Conservation (phyloP, 2,329 filamentous ascomycete species). For the Aspergillus neoniger region DNA sequence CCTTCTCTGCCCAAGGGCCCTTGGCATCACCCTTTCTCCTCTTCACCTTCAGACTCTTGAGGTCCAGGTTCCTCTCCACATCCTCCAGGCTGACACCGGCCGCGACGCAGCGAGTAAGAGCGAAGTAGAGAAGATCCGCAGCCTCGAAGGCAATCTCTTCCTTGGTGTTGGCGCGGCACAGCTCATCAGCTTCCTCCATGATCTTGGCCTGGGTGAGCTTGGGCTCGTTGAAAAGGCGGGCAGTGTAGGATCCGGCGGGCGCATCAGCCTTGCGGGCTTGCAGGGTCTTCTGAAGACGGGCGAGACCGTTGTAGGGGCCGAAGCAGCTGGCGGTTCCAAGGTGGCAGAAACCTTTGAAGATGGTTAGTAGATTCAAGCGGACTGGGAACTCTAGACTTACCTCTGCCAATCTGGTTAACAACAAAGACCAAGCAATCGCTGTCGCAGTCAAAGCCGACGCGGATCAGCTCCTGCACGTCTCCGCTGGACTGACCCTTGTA, state of each 20-base stretch:
- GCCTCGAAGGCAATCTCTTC: conserved; percentile 91
- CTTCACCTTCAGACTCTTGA: conserved; percentile 94
- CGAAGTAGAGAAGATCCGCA: conserved; percentile 94
- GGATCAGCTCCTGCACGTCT: conserved; percentile 85
- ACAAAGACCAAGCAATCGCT: conserved; percentile 88
- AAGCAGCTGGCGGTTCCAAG: conserved; percentile 91
- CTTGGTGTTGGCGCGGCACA: conserved; percentile 81
- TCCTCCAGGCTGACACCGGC: conserved; percentile 84
- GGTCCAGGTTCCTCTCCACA: conserved; percentile 87
- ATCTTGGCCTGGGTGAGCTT: conserved; percentile 93
- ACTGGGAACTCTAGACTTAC: conserved; percentile 35
- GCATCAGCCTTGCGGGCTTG: conserved; percentile 78
- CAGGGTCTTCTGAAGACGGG: conserved; percentile 84
- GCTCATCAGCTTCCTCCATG: conserved; percentile 95
- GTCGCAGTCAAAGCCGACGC: conserved; percentile 87
- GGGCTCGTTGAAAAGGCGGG: conserved; percentile 85
- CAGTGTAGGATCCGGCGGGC: conserved; percentile 89
- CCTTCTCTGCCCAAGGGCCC: conserved; percentile 84
- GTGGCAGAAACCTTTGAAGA: conserved; percentile 75
- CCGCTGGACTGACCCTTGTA: conserved; percentile 95
- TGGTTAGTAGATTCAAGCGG: no score
- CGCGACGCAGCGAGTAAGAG: conserved; percentile 82
- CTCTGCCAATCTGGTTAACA: conserved; percentile 82
- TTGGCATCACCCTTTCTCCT: conserved; percentile 92
- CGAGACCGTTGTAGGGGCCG: conserved; percentile 77